Evolutionary conservation across 495 filamentous ascomycete genomes (phyloP).

Genomic region (Hypoxylon lienhwacheense): DNA sequence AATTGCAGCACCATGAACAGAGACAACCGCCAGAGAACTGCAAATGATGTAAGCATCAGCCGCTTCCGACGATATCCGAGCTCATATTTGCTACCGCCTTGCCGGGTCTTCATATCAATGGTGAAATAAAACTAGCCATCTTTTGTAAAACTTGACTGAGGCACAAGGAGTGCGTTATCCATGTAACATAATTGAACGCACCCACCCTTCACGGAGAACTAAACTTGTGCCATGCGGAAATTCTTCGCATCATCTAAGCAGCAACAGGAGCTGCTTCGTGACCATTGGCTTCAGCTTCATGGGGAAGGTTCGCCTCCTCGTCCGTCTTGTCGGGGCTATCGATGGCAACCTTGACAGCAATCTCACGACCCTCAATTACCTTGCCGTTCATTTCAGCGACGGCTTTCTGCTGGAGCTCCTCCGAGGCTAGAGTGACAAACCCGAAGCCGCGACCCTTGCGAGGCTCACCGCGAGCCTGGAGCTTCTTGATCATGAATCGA

Average conservation of each 20-base stretch:
- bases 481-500: constrained; percentile 99
- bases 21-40: constrained; percentile 27
- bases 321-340: constrained; percentile 99
- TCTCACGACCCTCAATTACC: constrained; percentile 96
- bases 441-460: constrained; percentile 99
- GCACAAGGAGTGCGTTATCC: constrained; percentile 28
- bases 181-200: constrained; percentile 21
- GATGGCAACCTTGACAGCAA: constrained; percentile 99
- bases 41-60: constrained; percentile 21
- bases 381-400: constrained; percentile 98
- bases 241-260: constrained; percentile 30
- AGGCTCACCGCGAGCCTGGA: constrained; percentile 93
- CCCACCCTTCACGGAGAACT: constrained; percentile 21
- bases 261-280: constrained; percentile 43
- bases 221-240: constrained; percentile 21
- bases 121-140: constrained; percentile 31
- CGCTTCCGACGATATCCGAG: constrained; percentile 25
- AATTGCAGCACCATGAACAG: constrained; percentile 25
- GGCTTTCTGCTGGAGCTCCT: constrained; percentile 96
- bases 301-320: constrained; percentile 61
- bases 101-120: constrained; percentile 35
- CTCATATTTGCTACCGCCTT: constrained; percentile 27
- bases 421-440: constrained; percentile 92
- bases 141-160: constrained; percentile 22
- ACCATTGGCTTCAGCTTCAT: constrained; percentile 53